Base-by-base conservation (phyloP, 2,329 filamentous ascomycete genomes). In the Bipolaris zeicola region DNA sequence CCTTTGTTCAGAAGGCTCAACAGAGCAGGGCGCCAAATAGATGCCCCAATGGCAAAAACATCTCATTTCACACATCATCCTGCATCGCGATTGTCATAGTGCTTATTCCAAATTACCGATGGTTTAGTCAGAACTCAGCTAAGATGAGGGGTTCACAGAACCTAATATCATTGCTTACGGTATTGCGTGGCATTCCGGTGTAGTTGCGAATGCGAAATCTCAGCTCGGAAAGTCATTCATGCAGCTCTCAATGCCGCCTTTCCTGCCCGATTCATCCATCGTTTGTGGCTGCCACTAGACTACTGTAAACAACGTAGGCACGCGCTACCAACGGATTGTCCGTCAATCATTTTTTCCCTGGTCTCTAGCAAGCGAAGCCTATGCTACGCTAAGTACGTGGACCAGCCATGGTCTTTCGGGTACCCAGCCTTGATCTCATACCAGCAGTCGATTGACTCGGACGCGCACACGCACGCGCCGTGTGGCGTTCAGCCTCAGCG, bases 1-100 rank as follows among this genome's bases (percentile, higher is more conserved):
- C 44, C 38, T 57, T 58, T 47, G 34, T 34, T 55, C 22, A 16
- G 20, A 55, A 28, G 20, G 46, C 41, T 50, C 20, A 14, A 45
- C 16, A 24, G 26, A 16, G 28, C 33, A 49, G 33, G 11, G 20
- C 22, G 28, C 13, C 51, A 48, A 38, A 48, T 55, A 58, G 37
- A 51, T 48, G 38, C 28, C 24, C 47, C 44, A 58, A 58, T 52
- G 31, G 18, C 24, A 55, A 24, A 20, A 20, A 16, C 22, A 22
- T 26, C 14, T 38, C 14, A 26, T 22, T 48, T 16, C 41, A 10
- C 6, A 26, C 34, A 31, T 41, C 39, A 20, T 8, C 6, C 22
- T 13, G n/a, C n/a, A 18, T 20, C 10, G 37, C 18, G 6, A n/a
- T 18, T 10, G n/a, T 20, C 31, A 26, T 28, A 11, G 31, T 6